A percentile compares a stretch with the other conserved stretches of the same genome.
Conservation (phyloP, 345 rosid species). For the Aquilaria yunnanensis region DNA sequence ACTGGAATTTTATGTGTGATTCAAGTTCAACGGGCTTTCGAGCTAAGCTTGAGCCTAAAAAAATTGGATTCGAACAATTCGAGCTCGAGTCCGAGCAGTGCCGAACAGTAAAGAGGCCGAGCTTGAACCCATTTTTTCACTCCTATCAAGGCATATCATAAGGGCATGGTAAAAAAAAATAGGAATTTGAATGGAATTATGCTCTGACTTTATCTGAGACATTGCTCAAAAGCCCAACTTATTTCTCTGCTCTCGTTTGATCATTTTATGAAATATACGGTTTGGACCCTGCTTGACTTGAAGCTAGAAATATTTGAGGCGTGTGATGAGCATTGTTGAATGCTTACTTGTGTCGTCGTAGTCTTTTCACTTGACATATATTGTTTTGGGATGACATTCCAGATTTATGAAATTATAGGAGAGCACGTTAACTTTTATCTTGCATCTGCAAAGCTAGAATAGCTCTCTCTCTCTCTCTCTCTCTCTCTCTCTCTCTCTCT, state of each 20-base stretch:
- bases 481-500: no score
- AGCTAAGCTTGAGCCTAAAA: no score
- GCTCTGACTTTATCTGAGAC: background rate
- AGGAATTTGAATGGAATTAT: background rate
- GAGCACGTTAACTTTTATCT: no score
- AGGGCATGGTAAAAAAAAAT: constrained; percentile 53
- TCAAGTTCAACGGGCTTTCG: no score
- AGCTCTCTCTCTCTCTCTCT: no score
- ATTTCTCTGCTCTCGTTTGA: background rate
- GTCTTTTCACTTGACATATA: no score
- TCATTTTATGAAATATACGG: background rate
- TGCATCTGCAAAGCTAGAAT: no score
- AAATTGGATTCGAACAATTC: no score
- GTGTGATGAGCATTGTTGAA: background rate
- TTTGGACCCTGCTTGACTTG: background rate
- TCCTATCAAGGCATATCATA: constrained; percentile 36
- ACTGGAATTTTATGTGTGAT: no score
- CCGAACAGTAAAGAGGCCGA: no score
- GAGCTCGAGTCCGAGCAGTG: no score
- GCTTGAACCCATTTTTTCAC: no score
- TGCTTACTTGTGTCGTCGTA: background rate
- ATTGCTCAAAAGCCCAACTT: background rate
- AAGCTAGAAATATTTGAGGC: background rate
- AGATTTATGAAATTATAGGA: constrained; percentile 68
- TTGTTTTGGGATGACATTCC: constrained; percentile 3